Base-by-base conservation (phyloP, 306 rosid species). In the Senna siamea region DNA sequence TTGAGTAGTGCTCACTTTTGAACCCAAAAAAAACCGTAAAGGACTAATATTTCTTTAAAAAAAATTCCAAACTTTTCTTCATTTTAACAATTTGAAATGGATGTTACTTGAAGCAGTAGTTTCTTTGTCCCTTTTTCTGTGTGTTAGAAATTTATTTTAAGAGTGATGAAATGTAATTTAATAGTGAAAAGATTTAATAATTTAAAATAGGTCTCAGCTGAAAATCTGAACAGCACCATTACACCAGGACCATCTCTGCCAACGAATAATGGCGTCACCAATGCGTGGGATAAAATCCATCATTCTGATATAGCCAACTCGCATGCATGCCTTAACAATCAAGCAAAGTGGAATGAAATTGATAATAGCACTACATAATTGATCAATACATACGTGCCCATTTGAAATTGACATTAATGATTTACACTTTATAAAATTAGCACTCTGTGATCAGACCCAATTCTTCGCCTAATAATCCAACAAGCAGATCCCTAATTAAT, bases 271-370 rank as follows among this genome's bases (percentile, higher is more conserved):
- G 15, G 77, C 67, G 76, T 78, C 85, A 64, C 62, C 75, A 55
- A 70, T 73, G 80, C 55, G 85, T 76, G 80, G 63, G 78, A 32
- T 69, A 51, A 78, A 81, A 74, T 68, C 70, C 80, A 84, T 88
- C 75, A 88, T 81, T 32, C 32, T 48, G 47, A 48, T 54, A 59
- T 20, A 72, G 72, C 76, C 76, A 52, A 43, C 61, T 47, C 54
- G 61, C 84, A 70, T 81, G 61, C 84, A 70, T 81, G 79, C 83
- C 85, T 86, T 86, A 81, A 81, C 61, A 81, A 2, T 54, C 77
- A 88, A 81, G 92, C 87, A 85, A 87, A 69, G 72, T 37, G 40
- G 61, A 51, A 61, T 44, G 44, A 56, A 57, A 82, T 37, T 37
- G 40, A 37, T 37, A 37, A 71, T 55, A 74, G 18, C 26, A 53